Base-by-base conservation (phyloP, 2,329 filamentous ascomycete genomes). In the Chaetomium globosum region DNA sequence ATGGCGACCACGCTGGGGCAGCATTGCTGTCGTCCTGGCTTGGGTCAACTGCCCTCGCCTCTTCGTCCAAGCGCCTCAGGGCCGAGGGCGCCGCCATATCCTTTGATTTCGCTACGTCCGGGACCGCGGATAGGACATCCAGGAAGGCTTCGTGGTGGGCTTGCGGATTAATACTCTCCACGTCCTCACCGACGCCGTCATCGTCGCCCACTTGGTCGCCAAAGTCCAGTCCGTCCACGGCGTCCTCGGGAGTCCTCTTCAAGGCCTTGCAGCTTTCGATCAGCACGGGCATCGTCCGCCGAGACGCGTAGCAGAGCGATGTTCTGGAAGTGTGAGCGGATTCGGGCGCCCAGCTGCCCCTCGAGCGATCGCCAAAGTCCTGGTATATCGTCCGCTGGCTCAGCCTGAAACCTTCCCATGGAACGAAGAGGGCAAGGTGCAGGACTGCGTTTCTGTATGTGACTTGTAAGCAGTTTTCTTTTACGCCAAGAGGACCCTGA, bases 231-330 rank as follows among this genome's bases (percentile, higher is more conserved):
- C 9, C 48, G 48, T 60, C 58, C 12, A 21, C 48, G n/a, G 21
- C 6, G 30, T 53, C 58, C 2, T 60, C 58, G 23, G 23, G 0
- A 1, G 28, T 60, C 58, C 30, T 60, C 3, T 39, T 60, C 48
- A 8, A 60, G 10, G 0, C 58, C 58, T 53, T 53, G 49, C 21
- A 60, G 48, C 30, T 53, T 60, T n/a, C 48, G 30, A n/a, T 60
- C 58, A 12, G 48, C 58, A n/a, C 48, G 58, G 48, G 58, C 58
- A 31, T 60, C 58, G 30, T 60, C 58, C 31, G 58, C 58, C 48
- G 58, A 60, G 48, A 60, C 58, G 12, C 58, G 46, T 21, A 60
- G 31, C 30, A 60, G 21, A 10, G 58, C 58, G 21, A 60, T 53
- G 4, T 60, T 60, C n/a, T n/a, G 58, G 6, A 60, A 48, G 21